Conservation (phyloP, 1,284 basidiomycete species). For the Sanghuangporus sanghuang region DNA sequence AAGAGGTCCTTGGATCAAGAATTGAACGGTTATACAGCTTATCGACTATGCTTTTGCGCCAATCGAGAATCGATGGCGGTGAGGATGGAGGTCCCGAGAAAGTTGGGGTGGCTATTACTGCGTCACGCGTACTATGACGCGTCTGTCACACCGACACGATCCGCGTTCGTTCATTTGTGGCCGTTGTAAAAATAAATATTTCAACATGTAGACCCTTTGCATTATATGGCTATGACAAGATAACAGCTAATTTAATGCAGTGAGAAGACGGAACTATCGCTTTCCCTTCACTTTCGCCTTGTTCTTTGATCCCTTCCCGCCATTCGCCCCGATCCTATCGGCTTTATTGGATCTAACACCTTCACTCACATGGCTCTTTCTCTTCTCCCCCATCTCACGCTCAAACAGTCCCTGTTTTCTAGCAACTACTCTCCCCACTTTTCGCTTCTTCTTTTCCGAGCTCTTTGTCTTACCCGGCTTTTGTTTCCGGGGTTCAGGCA, state of each 20-base stretch:
- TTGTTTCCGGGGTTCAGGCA: conserved; percentile 21
- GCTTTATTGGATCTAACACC: conserved; percentile 45
- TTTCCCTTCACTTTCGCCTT: conserved; percentile 26
- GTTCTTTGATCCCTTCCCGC: conserved; percentile 42
- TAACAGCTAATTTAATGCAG: neutral
- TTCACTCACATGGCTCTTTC: conserved; percentile 26
- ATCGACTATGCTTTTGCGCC: no score
- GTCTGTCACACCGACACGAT: neutral
- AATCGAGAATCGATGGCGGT: no score
- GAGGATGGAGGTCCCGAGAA: no score
- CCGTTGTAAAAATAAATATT: no score
- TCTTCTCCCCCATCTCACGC: conserved; percentile 35
- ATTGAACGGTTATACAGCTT: no score
- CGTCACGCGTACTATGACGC: conserved; percentile 8
- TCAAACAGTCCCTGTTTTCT: conserved; percentile 33
- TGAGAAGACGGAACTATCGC: conserved; percentile 10
- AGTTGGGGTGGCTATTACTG: neutral
- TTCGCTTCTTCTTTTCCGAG: conserved; percentile 14
- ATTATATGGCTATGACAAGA: neutral
- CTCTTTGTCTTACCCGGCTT: conserved; percentile 15
- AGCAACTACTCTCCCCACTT: conserved; percentile 13
- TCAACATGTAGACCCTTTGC: neutral
- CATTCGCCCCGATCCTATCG: conserved; percentile 43
- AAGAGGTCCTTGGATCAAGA: no score
- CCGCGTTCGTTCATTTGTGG: neutral